Evolutionary conservation across 2,329 filamentous ascomycete species (phyloP).

Genomic region (Colletotrichum chrysophilum): DNA sequence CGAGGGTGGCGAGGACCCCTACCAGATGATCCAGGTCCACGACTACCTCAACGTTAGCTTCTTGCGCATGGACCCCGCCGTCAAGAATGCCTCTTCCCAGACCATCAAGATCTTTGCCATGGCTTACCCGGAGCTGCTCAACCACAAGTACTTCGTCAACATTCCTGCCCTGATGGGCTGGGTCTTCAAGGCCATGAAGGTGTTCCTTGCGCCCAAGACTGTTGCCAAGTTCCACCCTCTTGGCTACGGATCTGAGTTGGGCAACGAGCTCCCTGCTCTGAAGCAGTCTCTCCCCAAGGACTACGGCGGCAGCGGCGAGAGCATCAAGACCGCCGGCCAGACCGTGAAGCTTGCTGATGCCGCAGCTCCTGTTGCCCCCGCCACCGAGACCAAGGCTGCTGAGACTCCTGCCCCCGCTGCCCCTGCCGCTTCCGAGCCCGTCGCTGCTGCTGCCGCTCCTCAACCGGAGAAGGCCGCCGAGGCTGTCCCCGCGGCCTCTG

Average conservation of each 20-base stretch:
- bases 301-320: constrained; percentile 77
- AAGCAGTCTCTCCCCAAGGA: constrained; percentile 71
- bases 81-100: constrained; percentile 67
- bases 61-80: constrained; percentile 77
- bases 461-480: background rate
- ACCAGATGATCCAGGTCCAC: constrained; percentile 92
- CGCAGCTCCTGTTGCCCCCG: constrained; percentile 2
- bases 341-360: constrained; percentile 32
- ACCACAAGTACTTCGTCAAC: constrained; percentile 93
- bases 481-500: background rate
- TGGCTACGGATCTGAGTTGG: constrained; percentile 73
- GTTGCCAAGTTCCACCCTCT: constrained; percentile 82
- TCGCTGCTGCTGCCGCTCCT: background rate
- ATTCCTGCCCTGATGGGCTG: constrained; percentile 92
- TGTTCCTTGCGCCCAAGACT: constrained; percentile 75
- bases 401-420: constrained; percentile 13
- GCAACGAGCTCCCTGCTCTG: constrained; percentile 62
- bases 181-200: constrained; percentile 77
- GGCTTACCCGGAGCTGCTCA: constrained; percentile 86
- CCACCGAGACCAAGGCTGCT: constrained; percentile 21
- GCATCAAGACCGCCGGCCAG: constrained; percentile 39
- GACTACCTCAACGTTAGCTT: constrained; percentile 92
- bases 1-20: constrained; percentile 78
- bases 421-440: background rate
- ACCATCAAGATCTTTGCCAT: constrained; percentile 82